A percentile compares a stretch with the other conserved stretches of the same genome.
phyloP scores from a whole-genome alignment of 768 basidiomycete species.

The Lyophyllum decastes region DNA sequence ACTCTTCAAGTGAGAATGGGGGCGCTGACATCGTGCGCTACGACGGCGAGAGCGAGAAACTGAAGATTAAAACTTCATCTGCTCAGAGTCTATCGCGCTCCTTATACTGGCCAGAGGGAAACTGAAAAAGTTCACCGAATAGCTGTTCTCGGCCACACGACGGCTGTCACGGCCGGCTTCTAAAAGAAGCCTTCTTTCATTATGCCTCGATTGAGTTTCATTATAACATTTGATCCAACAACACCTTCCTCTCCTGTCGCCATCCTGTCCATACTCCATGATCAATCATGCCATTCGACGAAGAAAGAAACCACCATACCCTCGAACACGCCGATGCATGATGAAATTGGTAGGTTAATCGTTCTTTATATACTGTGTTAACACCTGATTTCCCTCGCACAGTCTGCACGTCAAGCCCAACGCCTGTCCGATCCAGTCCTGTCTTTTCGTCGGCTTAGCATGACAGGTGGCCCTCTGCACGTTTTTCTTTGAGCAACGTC shows the following conservation, averaged over 20 bases:
- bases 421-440: background rate
- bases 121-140: background rate
- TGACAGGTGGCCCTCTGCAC: background rate
- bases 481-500: background rate
- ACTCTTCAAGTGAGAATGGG: conserved; percentile 21
- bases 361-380: no score
- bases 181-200: background rate
- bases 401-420: background rate
- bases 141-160: background rate
- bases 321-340: background rate
- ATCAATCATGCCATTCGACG: background rate
- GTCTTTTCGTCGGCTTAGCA: background rate
- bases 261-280: background rate
- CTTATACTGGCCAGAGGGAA: background rate
- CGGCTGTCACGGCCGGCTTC: background rate
- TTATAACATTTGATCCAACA: background rate
- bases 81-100: background rate
- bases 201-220: conserved; percentile 2
- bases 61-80: background rate
- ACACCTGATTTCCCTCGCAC: no score
- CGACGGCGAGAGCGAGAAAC: background rate
- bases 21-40: conserved; percentile 1
- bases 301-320: background rate
- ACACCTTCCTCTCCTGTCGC: conserved; percentile 3
- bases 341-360: background rate